Base-by-base conservation (phyloP, 345 rosid genomes). In the Aquilaria sinensis region DNA sequence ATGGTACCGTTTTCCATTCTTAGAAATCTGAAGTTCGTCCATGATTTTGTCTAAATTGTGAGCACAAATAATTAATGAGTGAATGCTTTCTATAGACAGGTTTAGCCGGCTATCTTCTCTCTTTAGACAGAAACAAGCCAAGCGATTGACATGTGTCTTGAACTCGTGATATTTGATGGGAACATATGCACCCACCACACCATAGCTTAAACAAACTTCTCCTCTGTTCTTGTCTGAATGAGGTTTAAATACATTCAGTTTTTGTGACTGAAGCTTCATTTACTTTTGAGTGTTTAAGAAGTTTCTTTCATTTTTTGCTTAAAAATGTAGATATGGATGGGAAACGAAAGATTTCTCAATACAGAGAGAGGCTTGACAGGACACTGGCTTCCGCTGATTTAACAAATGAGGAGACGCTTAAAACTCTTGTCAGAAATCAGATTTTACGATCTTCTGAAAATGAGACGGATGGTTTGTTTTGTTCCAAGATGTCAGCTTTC, bases 311-410 rank as follows among this genome's bases (percentile, higher is more conserved):
- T 54, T 64, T 16, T 66, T 58, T 59, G 66, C 37, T 56, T 48
- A 67, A 70, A 61, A 57, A 63, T 75, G 74, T 56, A 57, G 77
- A 79, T 67, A 94, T 89, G 96, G 73, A 70, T 57, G 80, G 67
- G 58, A 74, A 75, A 65, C 63, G 58, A 47, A 78, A 78, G 23
- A 85, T 87, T 47, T 72, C 77, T 32, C 81, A 79, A 51, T 89
- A 87, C 64, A 78, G 99, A 78, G 87, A 81, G 72, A 82, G 84
- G 75, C 74, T 94, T 58, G 89, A 94, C 68, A 74, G 75, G 70
- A 81, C 97, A 5, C 75, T 94, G 64, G 77, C 90, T 0, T 91
- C 86, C 60, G 79, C 88, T 56, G 90, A 85, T 34, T 70, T 95
- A 70, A 80, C 79, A 47, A 67, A 80, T 77, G 47, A 68, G 30